Conservation (phyloP, 345 rosid species). For the Heritiera littoralis region DNA sequence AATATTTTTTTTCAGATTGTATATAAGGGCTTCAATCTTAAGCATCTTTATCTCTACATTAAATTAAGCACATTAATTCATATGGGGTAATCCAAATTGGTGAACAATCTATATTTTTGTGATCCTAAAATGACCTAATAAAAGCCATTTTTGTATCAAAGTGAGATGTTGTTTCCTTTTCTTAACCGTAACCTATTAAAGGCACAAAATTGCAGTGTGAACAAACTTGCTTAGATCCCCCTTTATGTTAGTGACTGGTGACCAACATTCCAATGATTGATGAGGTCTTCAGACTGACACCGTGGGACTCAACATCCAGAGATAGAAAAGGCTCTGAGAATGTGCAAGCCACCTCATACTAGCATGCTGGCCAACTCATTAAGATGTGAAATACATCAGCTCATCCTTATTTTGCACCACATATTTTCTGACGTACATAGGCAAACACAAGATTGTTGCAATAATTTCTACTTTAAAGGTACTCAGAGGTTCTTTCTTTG, state of each 20-base stretch:
- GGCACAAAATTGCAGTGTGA: constrained; percentile 17
- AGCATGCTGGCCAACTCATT: constrained; percentile 32
- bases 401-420: constrained; percentile 28
- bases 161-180: background rate
- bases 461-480: constrained; percentile 15
- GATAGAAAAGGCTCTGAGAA: constrained; percentile 16
- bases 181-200: background rate
- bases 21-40: background rate
- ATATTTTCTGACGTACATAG: background rate
- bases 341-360: constrained; percentile 34
- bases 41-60: constrained; percentile 4
- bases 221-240: constrained; percentile 10
- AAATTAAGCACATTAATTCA: background rate
- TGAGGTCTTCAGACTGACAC: constrained; percentile 18
- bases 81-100: background rate
- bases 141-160: constrained; percentile 12
- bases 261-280: constrained; percentile 19
- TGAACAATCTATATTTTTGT: constrained; percentile 4
- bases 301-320: constrained; percentile 13
- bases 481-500: constrained; percentile 13
- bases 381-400: constrained; percentile 29
- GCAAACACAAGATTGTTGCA: constrained; percentile 14
- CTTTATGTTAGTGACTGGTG: background rate
- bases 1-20: background rate
- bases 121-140: constrained; percentile 5